A percentile compares a stretch with the other conserved stretches of the same genome.
Evolutionary conservation across 2,329 filamentous ascomycete genomes (phyloP).

Genomic region (Aspergillus quadrilineatus): DNA sequence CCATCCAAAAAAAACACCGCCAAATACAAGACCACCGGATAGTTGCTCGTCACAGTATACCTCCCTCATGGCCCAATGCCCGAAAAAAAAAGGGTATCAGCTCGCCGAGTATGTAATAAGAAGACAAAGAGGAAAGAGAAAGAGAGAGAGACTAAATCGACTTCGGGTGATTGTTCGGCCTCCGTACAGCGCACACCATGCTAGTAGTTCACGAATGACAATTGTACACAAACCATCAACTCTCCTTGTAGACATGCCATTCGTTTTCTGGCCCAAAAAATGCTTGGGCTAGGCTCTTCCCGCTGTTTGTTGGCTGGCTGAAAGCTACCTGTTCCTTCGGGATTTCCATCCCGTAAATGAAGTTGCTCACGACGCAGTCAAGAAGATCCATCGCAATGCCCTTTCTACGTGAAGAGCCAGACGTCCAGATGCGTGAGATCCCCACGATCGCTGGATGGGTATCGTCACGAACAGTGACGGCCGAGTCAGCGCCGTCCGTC

Average conservation of each 20-base stretch:
- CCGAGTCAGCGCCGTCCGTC: conserved; percentile 35
- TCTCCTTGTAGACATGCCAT: conserved; percentile 61
- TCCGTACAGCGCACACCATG: neutral
- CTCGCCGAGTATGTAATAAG: conserved; percentile 20
- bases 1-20: conserved; percentile 9
- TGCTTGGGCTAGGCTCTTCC: conserved; percentile 56
- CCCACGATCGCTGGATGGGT: conserved; percentile 55
- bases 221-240: conserved; percentile 23
- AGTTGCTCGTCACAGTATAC: conserved; percentile 23
- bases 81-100: conserved; percentile 27
- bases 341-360: conserved; percentile 56
- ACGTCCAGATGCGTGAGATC: conserved; percentile 66
- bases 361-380: conserved; percentile 56
- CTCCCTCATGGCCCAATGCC: conserved; percentile 19
- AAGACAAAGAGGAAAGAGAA: conserved; percentile 12
- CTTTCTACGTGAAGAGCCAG: conserved; percentile 54
- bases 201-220: neutral
- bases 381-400: conserved; percentile 59
- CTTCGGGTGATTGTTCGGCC: neutral
- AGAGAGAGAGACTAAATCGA: neutral
- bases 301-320: conserved; percentile 65
- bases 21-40: conserved; percentile 20
- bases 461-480: conserved; percentile 47
- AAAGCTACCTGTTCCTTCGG: conserved; percentile 60
- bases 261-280: conserved; percentile 56